Evolutionary conservation across 2,329 filamentous ascomycete genomes (phyloP), one percentile per base, ranked within the genome.

Genomic region (Colletotrichum paranaense): DNA sequence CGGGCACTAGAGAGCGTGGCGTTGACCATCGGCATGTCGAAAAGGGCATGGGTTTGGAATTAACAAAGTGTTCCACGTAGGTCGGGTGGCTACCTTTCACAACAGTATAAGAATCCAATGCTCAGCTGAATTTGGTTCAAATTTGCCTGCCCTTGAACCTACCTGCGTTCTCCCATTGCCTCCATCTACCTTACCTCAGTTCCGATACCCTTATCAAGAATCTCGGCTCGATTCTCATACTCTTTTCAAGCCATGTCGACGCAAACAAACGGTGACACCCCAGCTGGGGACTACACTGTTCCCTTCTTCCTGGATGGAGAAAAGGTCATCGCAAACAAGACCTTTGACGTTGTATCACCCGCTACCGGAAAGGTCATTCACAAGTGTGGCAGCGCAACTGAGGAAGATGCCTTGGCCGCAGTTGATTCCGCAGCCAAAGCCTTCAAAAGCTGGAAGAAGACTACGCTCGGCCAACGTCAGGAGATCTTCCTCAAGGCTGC

Each of bases 401-500:
- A 88, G 62, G 80, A 83, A 5, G 84, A 88, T 68, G 91, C 90
- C 8, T 81, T 88, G 16, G 82, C 85, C 6, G 87, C 90, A 3
- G 77, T 85, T 53, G 76, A 79, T 24, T 79, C 82, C 1, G 92
- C 92, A 0, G 83, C 90, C 52, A 83, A 85, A 42, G 92, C 93
- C 0, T 91, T 92, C 79, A 87, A 87, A 26, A 81, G 87, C 73
- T 95, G 93, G 93, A 85, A 87, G 35, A 86, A 87, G 75, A 88
- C 87, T 4, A 91, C 89, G 72, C 87, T 89, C 0, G 78, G 84
- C 8, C 80, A 86, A 11, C 90, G 91, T 59, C 88, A 91, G 68
- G 86, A 89, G 74, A 90, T 94, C 75, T 84, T 94, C 66, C 82
- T 91, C 59, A 89, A 87, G 77, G 89, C 92, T 0, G 90, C 91